Conservation (phyloP, 1,139 yeast species). For the Taphrina betulina region DNA sequence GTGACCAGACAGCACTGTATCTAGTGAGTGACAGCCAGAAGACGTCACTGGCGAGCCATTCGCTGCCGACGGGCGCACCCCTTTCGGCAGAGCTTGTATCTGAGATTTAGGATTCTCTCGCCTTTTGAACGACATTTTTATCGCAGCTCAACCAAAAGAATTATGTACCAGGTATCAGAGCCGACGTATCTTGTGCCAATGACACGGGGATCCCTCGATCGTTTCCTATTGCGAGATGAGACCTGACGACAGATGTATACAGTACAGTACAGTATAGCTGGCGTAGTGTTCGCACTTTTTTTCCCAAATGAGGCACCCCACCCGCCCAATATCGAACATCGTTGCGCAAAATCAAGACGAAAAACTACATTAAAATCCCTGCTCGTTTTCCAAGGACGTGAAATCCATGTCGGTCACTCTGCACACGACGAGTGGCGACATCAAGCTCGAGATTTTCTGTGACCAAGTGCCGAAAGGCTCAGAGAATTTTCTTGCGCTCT, state of each 20-base stretch:
- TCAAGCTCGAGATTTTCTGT: constrained; percentile 49
- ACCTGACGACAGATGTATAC: no score
- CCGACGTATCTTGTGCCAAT: neutral
- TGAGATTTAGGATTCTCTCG: constrained; percentile 17
- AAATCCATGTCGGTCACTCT: constrained; percentile 39
- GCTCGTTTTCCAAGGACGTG: no score
- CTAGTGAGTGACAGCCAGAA: constrained; percentile 48
- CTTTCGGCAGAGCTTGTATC: constrained; percentile 8
- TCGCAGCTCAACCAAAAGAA: neutral
- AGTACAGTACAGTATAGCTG: no score
- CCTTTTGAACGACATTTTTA: constrained; percentile 25
- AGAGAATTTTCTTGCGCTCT: constrained; percentile 52
- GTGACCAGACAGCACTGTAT: constrained; percentile 64
- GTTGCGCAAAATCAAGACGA: no score
- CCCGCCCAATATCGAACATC: no score
- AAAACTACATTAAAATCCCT: no score
- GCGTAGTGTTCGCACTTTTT: neutral
- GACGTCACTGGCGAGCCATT: constrained; percentile 34
- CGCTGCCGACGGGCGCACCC: constrained; percentile 34
- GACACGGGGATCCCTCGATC: no score
- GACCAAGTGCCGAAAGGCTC: constrained; percentile 48
- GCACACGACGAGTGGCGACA: constrained; percentile 48
- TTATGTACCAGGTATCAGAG: neutral
- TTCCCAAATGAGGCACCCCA: no score
- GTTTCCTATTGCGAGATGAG: no score